Evolutionary conservation across 2,329 filamentous ascomycete genomes (phyloP), one percentile per base, ranked within the genome.

Genomic region (Diaporthe vaccinii): DNA sequence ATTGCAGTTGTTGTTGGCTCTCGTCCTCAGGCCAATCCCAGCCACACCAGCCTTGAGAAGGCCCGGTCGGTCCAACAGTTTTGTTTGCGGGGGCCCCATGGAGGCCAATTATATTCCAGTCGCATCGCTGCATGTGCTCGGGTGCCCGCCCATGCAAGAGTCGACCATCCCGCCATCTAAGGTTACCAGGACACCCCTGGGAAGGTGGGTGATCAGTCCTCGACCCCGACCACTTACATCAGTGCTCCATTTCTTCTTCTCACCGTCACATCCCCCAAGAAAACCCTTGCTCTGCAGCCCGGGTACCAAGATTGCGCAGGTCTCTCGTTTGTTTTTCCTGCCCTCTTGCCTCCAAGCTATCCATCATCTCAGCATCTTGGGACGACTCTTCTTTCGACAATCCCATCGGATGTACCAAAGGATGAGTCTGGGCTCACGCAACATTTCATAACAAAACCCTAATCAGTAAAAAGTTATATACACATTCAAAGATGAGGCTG

Each of bases 401-500:
- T 51, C 57, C 31, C 25, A 36, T 61, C 34, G 10, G 17, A 53
- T 62, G 17, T 31, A 15, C 17, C n/a, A 51, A 62, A 53, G 58
- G 57, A 53, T 53, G 57, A 31, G 12, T 62, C 46, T 34, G 17
- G 34, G 36, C 59, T 17, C 44, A 53, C n/a, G 25, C 59, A 22
- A 15, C 3, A 72, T 72, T n/a, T 34, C 34, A 62, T 34, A n/a
- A 25, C 12, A 62, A 53, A 49, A n/a, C 22, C 14, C 41, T 44
- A 62, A 62, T 49, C 31, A n/a, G 31, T 36, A 36, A 62, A 39
- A 6, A 46, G 3, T 2, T n/a, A 53, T 3, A 55, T 7, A 39
- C 28, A 59, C 53, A n/a, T 12, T 12, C 57, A 20, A 72, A 25
- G 17, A 76, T 76, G 75, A 75, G 68, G 73, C 61, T 75, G 10